A percentile compares a stretch with the other conserved stretches of the same genome.
Evolutionary conservation across 73 alveolate genomes (phyloP).

Genomic region (Loxodes magnus): DNA sequence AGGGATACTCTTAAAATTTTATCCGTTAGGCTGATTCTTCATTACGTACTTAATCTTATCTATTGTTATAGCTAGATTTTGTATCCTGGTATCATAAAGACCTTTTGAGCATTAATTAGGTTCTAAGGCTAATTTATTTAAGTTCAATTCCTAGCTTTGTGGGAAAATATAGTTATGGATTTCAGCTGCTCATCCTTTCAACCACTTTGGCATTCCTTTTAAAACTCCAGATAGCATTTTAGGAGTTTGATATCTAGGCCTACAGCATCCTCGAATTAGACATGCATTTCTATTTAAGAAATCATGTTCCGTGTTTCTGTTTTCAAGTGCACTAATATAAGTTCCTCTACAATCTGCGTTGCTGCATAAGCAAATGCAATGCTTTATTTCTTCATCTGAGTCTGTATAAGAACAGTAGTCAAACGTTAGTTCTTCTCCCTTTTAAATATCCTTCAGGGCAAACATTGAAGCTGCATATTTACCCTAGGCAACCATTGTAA

Average conservation of each 20-base stretch:
- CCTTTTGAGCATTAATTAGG: too few relatives aligned
- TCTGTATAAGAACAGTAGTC: constrained; percentile 94
- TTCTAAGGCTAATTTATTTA: constrained; percentile 73
- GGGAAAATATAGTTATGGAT: too few relatives aligned
- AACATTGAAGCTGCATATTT: constrained; percentile 90
- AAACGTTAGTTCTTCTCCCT: constrained; percentile 94
- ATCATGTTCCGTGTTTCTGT: constrained; percentile 76
- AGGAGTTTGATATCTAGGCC: constrained; percentile 49
- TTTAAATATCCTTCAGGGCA: constrained; percentile 83
- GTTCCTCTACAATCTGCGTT: constrained; percentile 68
- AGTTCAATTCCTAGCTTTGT: too few relatives aligned
- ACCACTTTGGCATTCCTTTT: constrained; percentile 80
- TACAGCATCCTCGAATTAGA: constrained; percentile 57
- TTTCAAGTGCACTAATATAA: too few relatives aligned
- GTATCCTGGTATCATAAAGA: constrained; percentile 20
- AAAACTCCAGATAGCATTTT: constrained; percentile 51
- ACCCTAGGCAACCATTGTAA: constrained; percentile 64
- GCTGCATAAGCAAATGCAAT: constrained; percentile 88
- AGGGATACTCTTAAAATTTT: neutral
- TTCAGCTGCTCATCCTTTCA: constrained; percentile 80
- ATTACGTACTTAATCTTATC: constrained; percentile 29
- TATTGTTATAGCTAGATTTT: constrained; percentile 27
- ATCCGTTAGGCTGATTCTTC: too few relatives aligned
- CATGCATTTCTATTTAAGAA: constrained; percentile 82
- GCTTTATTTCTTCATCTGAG: constrained; percentile 81